Percentiles rank a stretch among this genome's conserved stretches.
Conservation (phyloP, 306 rosid genomes). For the Crataegus laevigata region DNA sequence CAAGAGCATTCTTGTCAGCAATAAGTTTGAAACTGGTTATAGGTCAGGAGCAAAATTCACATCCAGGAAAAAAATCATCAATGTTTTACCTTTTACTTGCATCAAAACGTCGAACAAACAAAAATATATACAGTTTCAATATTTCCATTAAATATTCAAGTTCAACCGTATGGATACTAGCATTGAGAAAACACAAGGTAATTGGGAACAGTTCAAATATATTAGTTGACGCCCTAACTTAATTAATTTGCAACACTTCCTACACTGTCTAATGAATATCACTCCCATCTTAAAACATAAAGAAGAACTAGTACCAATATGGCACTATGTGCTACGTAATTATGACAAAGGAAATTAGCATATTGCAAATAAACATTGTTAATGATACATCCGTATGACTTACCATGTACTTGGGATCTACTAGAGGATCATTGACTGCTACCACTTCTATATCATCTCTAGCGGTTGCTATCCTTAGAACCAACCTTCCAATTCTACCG, state of each 20-base stretch:
- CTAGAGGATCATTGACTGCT: conserved; percentile 86
- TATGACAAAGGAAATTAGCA: not conserved
- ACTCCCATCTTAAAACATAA: not conserved
- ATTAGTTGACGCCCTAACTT: not conserved
- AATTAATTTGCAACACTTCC: not conserved
- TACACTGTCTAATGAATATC: not conserved
- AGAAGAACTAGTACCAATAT: not conserved
- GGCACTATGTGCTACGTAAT: not conserved
- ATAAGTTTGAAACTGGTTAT: not conserved
- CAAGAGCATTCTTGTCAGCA: not conserved
- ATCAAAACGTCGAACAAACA: not conserved
- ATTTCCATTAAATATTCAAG: not conserved
- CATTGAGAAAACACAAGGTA: not conserved
- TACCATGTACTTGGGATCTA: conserved; percentile 96
- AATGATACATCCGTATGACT: not conserved
- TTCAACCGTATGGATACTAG: not conserved
- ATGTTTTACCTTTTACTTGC: not conserved
- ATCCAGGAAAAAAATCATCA: not conserved
- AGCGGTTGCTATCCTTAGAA: conserved; percentile 65
- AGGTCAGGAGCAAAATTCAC: not conserved
- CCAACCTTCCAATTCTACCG: conserved; percentile 98
- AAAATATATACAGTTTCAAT: not conserved
- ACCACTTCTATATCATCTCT: conserved; percentile 91
- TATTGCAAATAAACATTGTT: not conserved
- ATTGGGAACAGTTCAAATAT: not conserved